Base-by-base conservation (phyloP, 345 rosid species). In the Ailanthus altissimus region DNA sequence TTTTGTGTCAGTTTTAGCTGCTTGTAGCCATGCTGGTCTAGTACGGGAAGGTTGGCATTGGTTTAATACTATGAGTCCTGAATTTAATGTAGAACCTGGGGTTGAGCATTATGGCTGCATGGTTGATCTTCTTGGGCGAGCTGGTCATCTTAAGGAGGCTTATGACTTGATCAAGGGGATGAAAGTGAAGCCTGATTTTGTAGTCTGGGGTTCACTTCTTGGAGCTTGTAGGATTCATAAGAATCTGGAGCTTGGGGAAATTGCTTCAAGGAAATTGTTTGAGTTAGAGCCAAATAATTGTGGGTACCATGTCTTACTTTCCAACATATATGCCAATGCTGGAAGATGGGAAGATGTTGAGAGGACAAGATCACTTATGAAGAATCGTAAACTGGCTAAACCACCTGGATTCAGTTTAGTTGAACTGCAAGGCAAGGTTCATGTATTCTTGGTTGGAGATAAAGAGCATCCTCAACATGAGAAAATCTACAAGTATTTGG, bases 301-400 rank as follows among this genome's bases (percentile, higher is more conserved):
- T 56, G 98, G 97, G 25, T 91, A 93, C 75, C 86, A 91, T 77
- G 89, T 94, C 62, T 68, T 91, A 72, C 97, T 93, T 73, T 89
- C 94, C 13, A 90, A 89, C 83, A 86, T 93, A 75, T 94, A 94
- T 67, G 97, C 97, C 57, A 97, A 91, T 81, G 94, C 93, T 23
- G 95, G 94, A 79, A 90, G 97, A 68, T 94, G 92, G 95, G 81
- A 88, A 75, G 98, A 93, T 32, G 92, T 87, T 57, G 95, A 91
- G 82, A 88, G 89, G 77, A 89, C 90, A 74, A 90, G 97, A 80
- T 26, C 67, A 23, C 75, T 85, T 20, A 74, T 93, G 89, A 88
- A 90, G 80, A 78, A 81, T 58, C 92, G 86, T 8, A 88, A 91
- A 45, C 86, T 90, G 21, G 85, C 86, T 61, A 93, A 92, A 81